Base-by-base conservation (phyloP, 2,329 filamentous ascomycete genomes). In the Diaporthe sp. region DNA sequence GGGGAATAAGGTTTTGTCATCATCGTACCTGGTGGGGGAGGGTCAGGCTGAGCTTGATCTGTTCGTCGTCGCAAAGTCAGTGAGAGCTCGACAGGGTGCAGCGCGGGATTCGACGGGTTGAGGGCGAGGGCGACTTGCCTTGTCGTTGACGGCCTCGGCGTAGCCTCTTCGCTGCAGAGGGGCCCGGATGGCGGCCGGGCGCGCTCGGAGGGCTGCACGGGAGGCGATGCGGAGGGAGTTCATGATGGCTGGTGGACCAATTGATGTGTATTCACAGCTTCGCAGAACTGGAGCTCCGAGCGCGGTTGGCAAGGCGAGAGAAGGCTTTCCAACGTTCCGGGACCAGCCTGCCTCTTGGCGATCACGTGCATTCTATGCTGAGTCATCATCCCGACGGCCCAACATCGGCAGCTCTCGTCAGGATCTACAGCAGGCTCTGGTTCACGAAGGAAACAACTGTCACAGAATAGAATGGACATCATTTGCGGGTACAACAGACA, bases 21-120 rank as follows among this genome's bases (percentile, higher is more conserved):
- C 6, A 51, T 84, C 94, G 88, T 95, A 98, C 97, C 95, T 98
- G 94, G 89, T 98, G 96, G 89, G 97, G 97, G 82, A 99, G 94
- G 86, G 94, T 92, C 89, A 99, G 91, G 90, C 95, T 98, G 89
- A 99, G 93, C 93, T 98, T 97, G 91, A 99, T 98, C 92, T 93
- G 81, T 78, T 76, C 17, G 62, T 62, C 34, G 55, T 74, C 58
- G 70, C 53, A 65, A 76, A 65, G 67, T 76, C 68, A 74, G 70
- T 70, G 28, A 31, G 4, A 77, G 60, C 46, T 75, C 42, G 68
- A 62, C 37, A 31, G 55, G 70, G 73, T 71, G 61, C 68, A 62
- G 72, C 68, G 76, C 73, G 68, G 76, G 73, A 73, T 65, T 75
- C 60, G 73, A 42, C 65, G 65, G 65, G 39, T 39, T 6, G 57